Conservation (phyloP, 768 basidiomycete species). For the Pleurotus salmoneostramineus region DNA sequence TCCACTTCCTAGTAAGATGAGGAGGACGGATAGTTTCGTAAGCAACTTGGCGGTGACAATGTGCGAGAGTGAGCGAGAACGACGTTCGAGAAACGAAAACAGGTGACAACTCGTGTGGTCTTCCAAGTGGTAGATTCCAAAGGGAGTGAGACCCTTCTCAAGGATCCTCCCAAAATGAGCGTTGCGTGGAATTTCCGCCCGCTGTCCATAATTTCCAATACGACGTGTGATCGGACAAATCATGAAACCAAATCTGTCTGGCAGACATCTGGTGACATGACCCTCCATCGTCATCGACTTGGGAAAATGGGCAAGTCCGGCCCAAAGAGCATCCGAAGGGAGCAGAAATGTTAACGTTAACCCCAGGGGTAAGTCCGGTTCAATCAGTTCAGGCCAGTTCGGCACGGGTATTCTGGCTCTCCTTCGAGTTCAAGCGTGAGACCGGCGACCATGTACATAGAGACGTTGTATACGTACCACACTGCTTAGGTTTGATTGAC, state of each 20-base stretch:
- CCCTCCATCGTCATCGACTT: neutral
- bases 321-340: neutral
- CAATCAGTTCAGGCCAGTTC: no score
- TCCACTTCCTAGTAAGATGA: no score
- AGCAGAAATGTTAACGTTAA: neutral
- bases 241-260: neutral
- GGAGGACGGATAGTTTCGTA: no score
- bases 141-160: constrained; percentile 3
- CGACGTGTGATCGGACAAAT: neutral
- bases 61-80: no score
- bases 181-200: neutral
- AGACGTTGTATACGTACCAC: no score
- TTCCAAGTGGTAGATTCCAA: neutral
- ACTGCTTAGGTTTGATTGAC: no score
- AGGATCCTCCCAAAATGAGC: neutral
- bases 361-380: neutral
- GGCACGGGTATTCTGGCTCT: no score
- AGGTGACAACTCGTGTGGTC: neutral
- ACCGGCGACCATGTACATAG: neutral
- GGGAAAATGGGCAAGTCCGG: neutral
- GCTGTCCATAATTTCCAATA: neutral
- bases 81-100: no score
- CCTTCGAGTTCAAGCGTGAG: neutral
- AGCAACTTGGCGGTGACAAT: no score
- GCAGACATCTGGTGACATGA: neutral